Evolutionary conservation across 2,329 filamentous ascomycete genomes (phyloP).

Genomic region (Colletotrichum plurivorum): DNA sequence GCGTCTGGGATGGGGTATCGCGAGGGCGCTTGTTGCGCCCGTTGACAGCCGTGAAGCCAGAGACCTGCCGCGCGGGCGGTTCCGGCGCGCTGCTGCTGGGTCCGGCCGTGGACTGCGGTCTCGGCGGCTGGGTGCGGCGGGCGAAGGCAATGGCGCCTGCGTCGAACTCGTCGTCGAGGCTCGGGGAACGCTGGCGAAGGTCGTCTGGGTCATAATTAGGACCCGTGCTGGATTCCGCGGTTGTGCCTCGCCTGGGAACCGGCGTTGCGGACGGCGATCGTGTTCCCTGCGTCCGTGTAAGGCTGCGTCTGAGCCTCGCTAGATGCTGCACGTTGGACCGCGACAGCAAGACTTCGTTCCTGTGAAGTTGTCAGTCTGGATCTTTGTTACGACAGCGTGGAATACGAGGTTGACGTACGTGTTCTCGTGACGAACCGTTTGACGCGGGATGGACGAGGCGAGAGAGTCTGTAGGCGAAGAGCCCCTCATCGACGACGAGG

Average conservation of each 20-base stretch:
- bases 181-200: neutral
- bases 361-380: constrained; percentile 9
- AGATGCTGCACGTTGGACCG: constrained; percentile 24
- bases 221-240: neutral
- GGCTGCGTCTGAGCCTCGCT: constrained; percentile 11
- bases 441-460: constrained; percentile 2
- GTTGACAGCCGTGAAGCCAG: constrained; percentile 25
- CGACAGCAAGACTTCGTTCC: constrained; percentile 25
- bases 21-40: constrained; percentile 30
- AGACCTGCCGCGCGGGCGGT: neutral
- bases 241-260: neutral
- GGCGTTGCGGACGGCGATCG: constrained; percentile 1
- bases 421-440: constrained; percentile 25
- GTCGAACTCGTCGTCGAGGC: constrained; percentile 1
- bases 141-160: constrained; percentile 14
- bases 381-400: neutral
- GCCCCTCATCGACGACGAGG: neutral
- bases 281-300: neutral
- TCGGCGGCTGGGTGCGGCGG: constrained; percentile 8
- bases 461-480: constrained; percentile 29
- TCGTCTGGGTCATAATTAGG: neutral
- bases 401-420: neutral
- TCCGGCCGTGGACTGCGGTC: neutral
- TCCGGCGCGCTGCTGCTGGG: neutral
- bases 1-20: neutral